phyloP scores from a whole-genome alignment of 768 basidiomycete species.

The Mycena leptocephala region DNA sequence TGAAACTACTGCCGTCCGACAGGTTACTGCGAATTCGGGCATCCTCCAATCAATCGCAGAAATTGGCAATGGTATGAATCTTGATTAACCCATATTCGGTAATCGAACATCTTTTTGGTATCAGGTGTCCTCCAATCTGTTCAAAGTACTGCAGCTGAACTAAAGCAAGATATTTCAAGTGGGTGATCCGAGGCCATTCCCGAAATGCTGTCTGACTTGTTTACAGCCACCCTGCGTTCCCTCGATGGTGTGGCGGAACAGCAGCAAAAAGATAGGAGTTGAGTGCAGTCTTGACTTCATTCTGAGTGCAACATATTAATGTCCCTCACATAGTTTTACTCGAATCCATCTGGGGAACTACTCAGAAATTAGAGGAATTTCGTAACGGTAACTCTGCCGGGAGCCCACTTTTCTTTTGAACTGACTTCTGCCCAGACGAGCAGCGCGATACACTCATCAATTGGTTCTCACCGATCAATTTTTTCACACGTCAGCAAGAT shows the following conservation, averaged over 20 bases:
- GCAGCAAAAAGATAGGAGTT: neutral
- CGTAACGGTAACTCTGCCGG: neutral
- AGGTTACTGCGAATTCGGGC: neutral
- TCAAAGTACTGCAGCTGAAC: neutral
- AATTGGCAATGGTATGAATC: no score
- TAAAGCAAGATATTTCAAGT: neutral
- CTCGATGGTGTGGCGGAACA: neutral
- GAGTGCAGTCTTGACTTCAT: neutral
- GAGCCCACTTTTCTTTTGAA: neutral
- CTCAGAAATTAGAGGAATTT: no score
- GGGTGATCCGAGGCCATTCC: neutral
- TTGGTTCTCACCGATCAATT: constrained; percentile 17
- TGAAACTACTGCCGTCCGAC: neutral
- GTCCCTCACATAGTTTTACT: neutral
- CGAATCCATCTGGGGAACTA: neutral
- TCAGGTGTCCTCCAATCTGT: no score
- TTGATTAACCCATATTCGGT: no score
- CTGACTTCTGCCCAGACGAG: neutral
- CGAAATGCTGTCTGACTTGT: neutral
- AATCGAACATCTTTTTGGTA: no score
- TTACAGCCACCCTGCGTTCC: neutral
- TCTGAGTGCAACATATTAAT: no score
- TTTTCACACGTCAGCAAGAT: neutral
- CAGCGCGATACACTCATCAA: neutral
- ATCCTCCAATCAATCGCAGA: neutral